Evolutionary conservation across 352 stramenopile genomes (phyloP).

Genomic region (Phytophthora agathidicida): DNA sequence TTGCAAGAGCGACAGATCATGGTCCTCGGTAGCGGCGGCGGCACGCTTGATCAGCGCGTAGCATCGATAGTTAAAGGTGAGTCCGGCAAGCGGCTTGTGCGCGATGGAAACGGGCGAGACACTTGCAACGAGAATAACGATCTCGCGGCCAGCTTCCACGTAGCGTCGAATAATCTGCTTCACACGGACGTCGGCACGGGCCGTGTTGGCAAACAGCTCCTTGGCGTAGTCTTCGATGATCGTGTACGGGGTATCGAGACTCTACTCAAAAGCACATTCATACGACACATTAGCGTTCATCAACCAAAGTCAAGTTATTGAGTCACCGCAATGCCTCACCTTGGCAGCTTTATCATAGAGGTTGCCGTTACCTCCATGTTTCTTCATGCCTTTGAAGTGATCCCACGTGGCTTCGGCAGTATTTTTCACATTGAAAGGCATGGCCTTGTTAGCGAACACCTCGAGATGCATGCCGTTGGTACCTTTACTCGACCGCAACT

Average conservation of each 20-base stretch:
- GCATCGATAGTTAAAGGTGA: slow-evolving; percentile 55
- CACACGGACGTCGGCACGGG: slow-evolving; percentile 40
- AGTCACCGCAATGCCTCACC: slow-evolving; percentile 17
- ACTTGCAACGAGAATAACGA: slow-evolving; percentile 58
- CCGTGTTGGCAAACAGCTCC: slow-evolving; percentile 32
- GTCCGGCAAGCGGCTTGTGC: slow-evolving; percentile 36
- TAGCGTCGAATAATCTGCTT: slow-evolving; percentile 60
- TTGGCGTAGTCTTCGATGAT: slow-evolving; percentile 38
- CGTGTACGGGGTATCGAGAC: slow-evolving; percentile 32
- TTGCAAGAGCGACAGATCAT: slow-evolving; percentile 22
- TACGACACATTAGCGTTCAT: background rate
- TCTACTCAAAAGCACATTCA: slow-evolving; percentile 9
- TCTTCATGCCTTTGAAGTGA: slow-evolving; percentile 46
- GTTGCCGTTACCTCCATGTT: slow-evolving; percentile 38
- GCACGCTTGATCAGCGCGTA: slow-evolving; percentile 50
- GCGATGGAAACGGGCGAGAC: slow-evolving; percentile 56
- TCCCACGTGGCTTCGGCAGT: slow-evolving; percentile 40
- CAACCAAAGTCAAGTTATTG: background rate
- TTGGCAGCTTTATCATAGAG: slow-evolving; percentile 39
- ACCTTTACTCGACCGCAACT: slow-evolving; percentile 29
- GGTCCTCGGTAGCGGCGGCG: slow-evolving; percentile 1
- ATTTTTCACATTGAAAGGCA: slow-evolving; percentile 41
- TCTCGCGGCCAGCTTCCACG: slow-evolving; percentile 51
- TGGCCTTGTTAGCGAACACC: slow-evolving; percentile 42
- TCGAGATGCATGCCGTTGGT: slow-evolving; percentile 27